Evolutionary conservation across 2,329 filamentous ascomycete species (phyloP), one percentile per base, ranked within the genome.

Genomic region (Cladosporium colombiae): DNA sequence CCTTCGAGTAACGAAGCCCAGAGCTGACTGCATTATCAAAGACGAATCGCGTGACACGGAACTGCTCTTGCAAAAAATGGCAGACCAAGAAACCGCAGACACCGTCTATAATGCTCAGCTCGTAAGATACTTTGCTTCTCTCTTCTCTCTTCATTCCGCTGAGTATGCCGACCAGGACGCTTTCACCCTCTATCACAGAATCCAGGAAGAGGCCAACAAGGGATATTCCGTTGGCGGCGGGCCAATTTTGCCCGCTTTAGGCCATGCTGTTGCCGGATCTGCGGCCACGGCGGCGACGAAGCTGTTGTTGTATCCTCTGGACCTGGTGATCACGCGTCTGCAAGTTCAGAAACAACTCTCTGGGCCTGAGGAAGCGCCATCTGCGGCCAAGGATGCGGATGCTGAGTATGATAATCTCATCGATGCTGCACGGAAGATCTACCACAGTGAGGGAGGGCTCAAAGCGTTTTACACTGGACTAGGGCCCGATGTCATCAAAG

Each of bases 251-350:
- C 90, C 91, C 59, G 91, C 92, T 37, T 81, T 96, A 10, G 90
- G 91, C 53, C 92, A 96, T 81, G 93, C 91, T 63, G 78, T 91
- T 35, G 92, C 92, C 4, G 93, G 93, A 61, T 90, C 91, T 5
- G 81, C 88, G 0, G 92, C 92, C 40, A 90, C 91, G 0, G 90
- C 91, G 18, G 84, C 94, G 67, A 91, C 92, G 13, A 94, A 93
- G 71, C 83, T 92, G 56, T 79, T 88, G 64, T 88, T 91, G 6
- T 96, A 96, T 75, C 93, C 93, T 1, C 85, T 96, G 65, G 90
- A 92, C 72, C 85, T 96, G 52, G 87, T 95, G 68, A 89, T 92
- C 64, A 93, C 92, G 29, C 87, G 92, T 31, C 84, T 96, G 56
- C 92, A 96, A 78, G 90, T 92, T 3, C 91, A 95, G 79, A 85